Percentiles rank a stretch among this genome's conserved stretches.
Conservation (phyloP, 2,329 filamentous ascomycete species). For the Arthroderma sp. region DNA sequence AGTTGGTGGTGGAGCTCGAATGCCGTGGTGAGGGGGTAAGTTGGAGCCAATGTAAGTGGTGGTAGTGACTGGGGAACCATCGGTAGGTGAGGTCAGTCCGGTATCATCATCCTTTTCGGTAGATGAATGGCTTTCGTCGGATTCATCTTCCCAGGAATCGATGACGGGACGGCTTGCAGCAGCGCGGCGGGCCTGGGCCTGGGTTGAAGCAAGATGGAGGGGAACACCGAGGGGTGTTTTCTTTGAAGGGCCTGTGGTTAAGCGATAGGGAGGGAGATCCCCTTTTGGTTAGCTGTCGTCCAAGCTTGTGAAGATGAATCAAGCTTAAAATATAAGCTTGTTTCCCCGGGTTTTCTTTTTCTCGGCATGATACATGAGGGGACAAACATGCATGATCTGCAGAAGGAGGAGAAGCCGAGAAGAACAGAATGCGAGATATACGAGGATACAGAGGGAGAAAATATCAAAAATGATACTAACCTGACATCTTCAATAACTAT, state of each 20-base stretch:
- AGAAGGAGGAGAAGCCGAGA: no score
- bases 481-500: no score
- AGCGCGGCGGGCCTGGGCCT: constrained; percentile 2
- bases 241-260: neutral
- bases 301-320: neutral
- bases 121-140: constrained; percentile 27
- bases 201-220: constrained; percentile 10
- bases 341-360: no score
- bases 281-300: neutral
- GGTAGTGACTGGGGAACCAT: constrained; percentile 15
- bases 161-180: constrained; percentile 28
- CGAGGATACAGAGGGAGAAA: no score
- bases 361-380: no score
- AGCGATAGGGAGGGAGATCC: neutral
- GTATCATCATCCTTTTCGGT: constrained; percentile 12
- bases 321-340: no score
- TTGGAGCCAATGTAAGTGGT: constrained; percentile 17
- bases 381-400: no score
- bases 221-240: neutral
- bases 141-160: constrained; percentile 70
- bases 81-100: constrained; percentile 16
- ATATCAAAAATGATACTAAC: no score
- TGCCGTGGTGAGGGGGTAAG: constrained; percentile 16
- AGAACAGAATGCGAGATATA: no score
- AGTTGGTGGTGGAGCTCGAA: constrained; percentile 47